Percentiles rank a stretch among this genome's conserved stretches.
Evolutionary conservation across 768 basidiomycete species (phyloP).

Genomic region (Leccinum barrowsii): DNA sequence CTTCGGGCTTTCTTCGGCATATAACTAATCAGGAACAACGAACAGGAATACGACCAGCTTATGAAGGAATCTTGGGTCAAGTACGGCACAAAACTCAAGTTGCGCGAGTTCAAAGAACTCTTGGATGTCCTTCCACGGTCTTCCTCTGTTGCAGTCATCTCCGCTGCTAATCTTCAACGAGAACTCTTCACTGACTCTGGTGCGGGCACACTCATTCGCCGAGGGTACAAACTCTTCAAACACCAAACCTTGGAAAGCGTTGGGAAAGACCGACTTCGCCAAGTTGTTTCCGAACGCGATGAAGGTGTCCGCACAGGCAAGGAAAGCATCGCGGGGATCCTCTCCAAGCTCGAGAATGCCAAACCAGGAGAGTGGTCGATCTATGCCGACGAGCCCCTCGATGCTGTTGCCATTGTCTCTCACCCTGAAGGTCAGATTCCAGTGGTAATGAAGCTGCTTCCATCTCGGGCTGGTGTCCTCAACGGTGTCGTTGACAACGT

Average conservation of each 20-base stretch:
- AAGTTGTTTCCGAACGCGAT: slow-evolving; percentile 93
- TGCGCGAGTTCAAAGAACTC: slow-evolving; percentile 98
- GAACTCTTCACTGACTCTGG: slow-evolving; percentile 99
- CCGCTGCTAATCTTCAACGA: slow-evolving; percentile 86
- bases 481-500: slow-evolving; percentile 98
- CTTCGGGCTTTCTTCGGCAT: background rate
- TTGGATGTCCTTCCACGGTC: slow-evolving; percentile 97
- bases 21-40: background rate
- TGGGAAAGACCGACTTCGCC: slow-evolving; percentile 91
- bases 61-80: slow-evolving; percentile 99
- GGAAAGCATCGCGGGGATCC: slow-evolving; percentile 83
- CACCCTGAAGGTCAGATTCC: slow-evolving; percentile 87
- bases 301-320: slow-evolving; percentile 82
- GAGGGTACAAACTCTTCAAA: slow-evolving; percentile 97
- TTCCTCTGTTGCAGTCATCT: slow-evolving; percentile 97
- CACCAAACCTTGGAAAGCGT: slow-evolving; percentile 76
- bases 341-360: slow-evolving; percentile 55
- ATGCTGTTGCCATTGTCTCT: slow-evolving; percentile 90
- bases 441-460: slow-evolving; percentile 88
- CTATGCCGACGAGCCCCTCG: slow-evolving; percentile 97
- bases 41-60: slow-evolving; percentile 88
- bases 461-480: slow-evolving; percentile 83
- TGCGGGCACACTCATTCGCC: slow-evolving; percentile 95
- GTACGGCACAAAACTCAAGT: slow-evolving; percentile 97
- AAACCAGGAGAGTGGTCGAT: slow-evolving; percentile 85